Percentiles rank a stretch among this genome's conserved stretches.
Evolutionary conservation across 352 stramenopile species (phyloP).

Genomic region (Halophytophthora polymorphica): DNA sequence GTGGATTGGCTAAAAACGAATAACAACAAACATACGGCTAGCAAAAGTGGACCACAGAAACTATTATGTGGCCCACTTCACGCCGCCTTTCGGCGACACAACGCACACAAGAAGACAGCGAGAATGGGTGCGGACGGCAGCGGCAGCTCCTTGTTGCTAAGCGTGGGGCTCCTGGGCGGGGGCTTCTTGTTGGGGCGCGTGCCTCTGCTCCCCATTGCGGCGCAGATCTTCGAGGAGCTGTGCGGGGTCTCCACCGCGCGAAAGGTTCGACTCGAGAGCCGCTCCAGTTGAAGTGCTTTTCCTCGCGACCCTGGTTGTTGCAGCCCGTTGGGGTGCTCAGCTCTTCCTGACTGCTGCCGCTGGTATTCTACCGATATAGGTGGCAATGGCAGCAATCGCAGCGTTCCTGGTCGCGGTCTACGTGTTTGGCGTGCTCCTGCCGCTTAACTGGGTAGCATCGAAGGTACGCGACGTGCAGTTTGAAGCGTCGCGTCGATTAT

Average conservation of each 20-base stretch:
- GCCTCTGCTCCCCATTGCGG: conserved; percentile 42
- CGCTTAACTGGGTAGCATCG: conserved; percentile 45
- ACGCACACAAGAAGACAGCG: too few relatives aligned
- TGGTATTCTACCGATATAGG: conserved; percentile 10
- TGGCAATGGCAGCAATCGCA: conserved; percentile 41
- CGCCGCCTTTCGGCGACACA: too few relatives aligned
- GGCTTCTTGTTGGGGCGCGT: conserved; percentile 66
- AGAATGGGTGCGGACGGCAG: neutral
- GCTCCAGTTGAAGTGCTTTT: neutral
- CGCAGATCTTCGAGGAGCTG: conserved; percentile 49
- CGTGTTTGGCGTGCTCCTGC: conserved; percentile 52
- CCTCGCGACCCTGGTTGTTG: neutral
- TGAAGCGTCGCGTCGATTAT: conserved; percentile 35
- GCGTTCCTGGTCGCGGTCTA: conserved; percentile 55
- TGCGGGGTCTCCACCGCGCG: conserved; percentile 29
- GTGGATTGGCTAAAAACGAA: conserved; percentile 32
- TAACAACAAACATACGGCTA: conserved; percentile 4
- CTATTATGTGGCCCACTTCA: neutral
- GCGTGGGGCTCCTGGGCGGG: conserved; percentile 53
- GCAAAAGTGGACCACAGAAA: neutral
- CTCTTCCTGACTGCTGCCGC: neutral
- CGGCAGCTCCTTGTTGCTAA: conserved; percentile 50
- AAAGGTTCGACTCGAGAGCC: conserved; percentile 34
- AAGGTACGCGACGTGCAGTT: conserved; percentile 19
- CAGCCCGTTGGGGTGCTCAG: neutral